Base-by-base conservation (phyloP, 768 basidiomycete species). In the Russula griseocarnosa region DNA sequence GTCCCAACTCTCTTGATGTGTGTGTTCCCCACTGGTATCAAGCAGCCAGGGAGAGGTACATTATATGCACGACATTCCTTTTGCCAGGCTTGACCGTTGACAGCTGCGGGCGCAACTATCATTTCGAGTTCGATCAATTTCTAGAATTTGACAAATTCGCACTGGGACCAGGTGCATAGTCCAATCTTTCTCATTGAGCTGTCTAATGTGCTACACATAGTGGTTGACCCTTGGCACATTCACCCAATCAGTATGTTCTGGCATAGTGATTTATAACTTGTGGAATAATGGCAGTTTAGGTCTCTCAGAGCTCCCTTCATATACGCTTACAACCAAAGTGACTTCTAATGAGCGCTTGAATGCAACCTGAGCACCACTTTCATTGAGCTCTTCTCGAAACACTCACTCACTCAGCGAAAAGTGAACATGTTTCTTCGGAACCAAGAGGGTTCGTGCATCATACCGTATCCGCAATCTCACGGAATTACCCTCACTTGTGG, bases 191-290 rank as follows among this genome's bases (percentile, higher is more conserved):
- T 14, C 6, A 54, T 26, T 36, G 36, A 44, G 3, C 59, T 47
- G n/a, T 42, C 46, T n/a, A 57, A 44, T 38, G 13, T 13, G 3
- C 5, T 13, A 26, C 30, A 16, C 2, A 2, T 69, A 92, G 89
- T 99, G 59, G 92, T 96, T 66, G 97, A 99, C 72, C 97, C 97
- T 3, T 99, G 96, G 95, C n/a, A 88, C 86, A 20, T 89, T 97
- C 68, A 86, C 86, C 11, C 72, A 88, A 52, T 81, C 81, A 62
- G 92, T 94, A 70, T 69, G 72, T 73, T 24, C 53, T 22, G 40
- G 52, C 55, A 14, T 28, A 59, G 34, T 24, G 24, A 24, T 57
- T 58, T 14, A 47, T 18, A 47, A 38, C 32, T 5, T 28, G 14
- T 26, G 13, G 16, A 10, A 44, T 61, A n/a, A 68, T 24, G n/a